phyloP scores from a whole-genome alignment of 192 early-diverging fungal species.

The Linnemannia exigua region DNA sequence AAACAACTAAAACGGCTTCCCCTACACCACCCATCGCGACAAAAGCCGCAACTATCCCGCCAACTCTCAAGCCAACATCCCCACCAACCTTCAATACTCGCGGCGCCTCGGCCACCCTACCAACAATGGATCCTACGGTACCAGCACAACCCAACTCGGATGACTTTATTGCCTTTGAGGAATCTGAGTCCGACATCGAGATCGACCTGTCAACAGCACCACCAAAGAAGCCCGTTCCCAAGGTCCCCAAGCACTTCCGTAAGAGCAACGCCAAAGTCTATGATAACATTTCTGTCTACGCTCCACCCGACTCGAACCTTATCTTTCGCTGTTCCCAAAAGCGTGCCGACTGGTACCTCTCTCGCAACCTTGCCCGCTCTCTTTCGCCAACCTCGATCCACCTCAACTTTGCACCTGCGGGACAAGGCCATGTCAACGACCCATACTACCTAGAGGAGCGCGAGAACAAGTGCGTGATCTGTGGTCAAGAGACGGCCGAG shows the following conservation, averaged over 20 bases:
- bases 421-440: slow-evolving; percentile 38
- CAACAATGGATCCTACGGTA: background rate
- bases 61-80: background rate
- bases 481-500: slow-evolving; percentile 24
- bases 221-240: slow-evolving; percentile 1
- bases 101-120: background rate
- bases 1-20: background rate
- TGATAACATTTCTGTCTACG: slow-evolving; percentile 55
- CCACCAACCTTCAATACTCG: background rate
- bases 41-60: background rate
- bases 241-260: slow-evolving; percentile 44
- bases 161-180: slow-evolving; percentile 29
- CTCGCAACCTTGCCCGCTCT: slow-evolving; percentile 32
- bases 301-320: slow-evolving; percentile 49
- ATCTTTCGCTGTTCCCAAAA: slow-evolving; percentile 54
- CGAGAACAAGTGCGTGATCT: slow-evolving; percentile 52
- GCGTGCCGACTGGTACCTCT: slow-evolving; percentile 48
- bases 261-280: slow-evolving; percentile 46
- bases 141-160: background rate
- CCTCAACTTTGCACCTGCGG: slow-evolving; percentile 48
- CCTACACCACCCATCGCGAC: background rate
- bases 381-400: slow-evolving; percentile 37
- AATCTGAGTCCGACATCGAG: slow-evolving; percentile 40
- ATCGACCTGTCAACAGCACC: slow-evolving; percentile 31
- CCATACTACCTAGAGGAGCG: slow-evolving; percentile 47